Base-by-base conservation (phyloP, 2,329 filamentous ascomycete species). In the Pseudocercospora fijiensis region DNA sequence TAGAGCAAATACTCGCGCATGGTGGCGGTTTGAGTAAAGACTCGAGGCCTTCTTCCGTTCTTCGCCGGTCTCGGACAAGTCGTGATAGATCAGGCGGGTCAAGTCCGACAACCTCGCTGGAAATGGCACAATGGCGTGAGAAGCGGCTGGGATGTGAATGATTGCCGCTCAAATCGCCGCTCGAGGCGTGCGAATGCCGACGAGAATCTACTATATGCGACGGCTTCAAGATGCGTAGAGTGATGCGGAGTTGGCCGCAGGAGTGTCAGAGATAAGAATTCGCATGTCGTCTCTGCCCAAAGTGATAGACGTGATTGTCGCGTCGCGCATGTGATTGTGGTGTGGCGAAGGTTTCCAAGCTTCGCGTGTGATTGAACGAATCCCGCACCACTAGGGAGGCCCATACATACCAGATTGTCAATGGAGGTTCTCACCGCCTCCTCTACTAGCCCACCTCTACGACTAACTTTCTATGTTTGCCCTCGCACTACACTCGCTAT, bases 1-100 rank as follows among this genome's bases (percentile, higher is more conserved):
- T 84, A 87, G 52, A 88, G 81, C 55, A 86, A 78, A 69, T 87
- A 80, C 78, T 88, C 86, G 76, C 88, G 85, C 86, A 88, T 88
- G 64, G 67, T 68, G 61, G 47, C 24, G n/a, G 52, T 20, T 37
- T 26, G 56, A 28, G n/a, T 30, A 27, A n/a, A 26, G 45, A 26
- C 11, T 49, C 45, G 11, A 49, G 45, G 18, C 13, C 33, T 37
- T 3, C 26, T 30, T 20, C 33, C 13, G 13, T 37, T 3, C 26
- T 30, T 20, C 33, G 52, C 62, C 62, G 62, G 57, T 53, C 18
- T 64, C 62, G 62, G 58, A 58, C 24, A 47, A 52, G 45, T 56
- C 26, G 43, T 47, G 52, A 41, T 20, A 7, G 28, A 8, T 27
- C 9, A 37, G 27, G 22, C 52, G 56, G 22, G 56, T 37, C n/a